phyloP scores from a whole-genome alignment of 2,329 filamentous ascomycete genomes.

The Penicillium sp. region DNA sequence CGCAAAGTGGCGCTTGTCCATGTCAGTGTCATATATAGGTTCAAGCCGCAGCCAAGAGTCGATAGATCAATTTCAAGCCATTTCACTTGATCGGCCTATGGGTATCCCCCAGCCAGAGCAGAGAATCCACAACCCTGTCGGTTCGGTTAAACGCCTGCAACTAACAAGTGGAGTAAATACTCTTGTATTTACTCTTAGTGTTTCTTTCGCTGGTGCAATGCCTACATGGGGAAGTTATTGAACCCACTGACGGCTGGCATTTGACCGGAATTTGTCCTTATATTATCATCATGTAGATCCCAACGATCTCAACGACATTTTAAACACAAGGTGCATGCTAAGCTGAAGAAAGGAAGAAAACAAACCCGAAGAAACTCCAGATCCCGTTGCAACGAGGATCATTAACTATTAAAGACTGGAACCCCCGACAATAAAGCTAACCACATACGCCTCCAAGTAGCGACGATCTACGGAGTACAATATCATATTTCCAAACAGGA shows the following conservation, averaged over 20 bases:
- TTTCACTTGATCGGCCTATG: background rate
- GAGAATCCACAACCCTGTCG: too few relatives aligned
- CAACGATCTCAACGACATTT: background rate
- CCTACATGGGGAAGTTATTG: background rate
- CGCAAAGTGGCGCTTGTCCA: background rate
- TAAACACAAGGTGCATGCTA: background rate
- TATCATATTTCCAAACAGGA: background rate
- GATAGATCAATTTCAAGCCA: background rate
- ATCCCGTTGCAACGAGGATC: background rate
- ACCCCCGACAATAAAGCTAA: background rate
- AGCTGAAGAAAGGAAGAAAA: background rate
- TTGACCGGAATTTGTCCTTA: background rate
- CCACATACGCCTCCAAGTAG: background rate
- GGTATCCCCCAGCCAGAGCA: too few relatives aligned
- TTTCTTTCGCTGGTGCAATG: background rate
- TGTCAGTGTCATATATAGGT: background rate
- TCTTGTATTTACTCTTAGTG: background rate
- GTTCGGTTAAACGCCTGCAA: background rate
- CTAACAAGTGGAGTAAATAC: background rate
- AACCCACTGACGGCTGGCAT: background rate
- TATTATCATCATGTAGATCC: background rate
- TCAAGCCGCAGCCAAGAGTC: background rate
- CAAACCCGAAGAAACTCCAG: background rate
- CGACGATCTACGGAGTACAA: background rate
- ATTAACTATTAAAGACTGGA: background rate